Evolutionary conservation across 2,329 filamentous ascomycete species (phyloP), one percentile per base, ranked within the genome.

Genomic region (Clonostachys rhizophaga): DNA sequence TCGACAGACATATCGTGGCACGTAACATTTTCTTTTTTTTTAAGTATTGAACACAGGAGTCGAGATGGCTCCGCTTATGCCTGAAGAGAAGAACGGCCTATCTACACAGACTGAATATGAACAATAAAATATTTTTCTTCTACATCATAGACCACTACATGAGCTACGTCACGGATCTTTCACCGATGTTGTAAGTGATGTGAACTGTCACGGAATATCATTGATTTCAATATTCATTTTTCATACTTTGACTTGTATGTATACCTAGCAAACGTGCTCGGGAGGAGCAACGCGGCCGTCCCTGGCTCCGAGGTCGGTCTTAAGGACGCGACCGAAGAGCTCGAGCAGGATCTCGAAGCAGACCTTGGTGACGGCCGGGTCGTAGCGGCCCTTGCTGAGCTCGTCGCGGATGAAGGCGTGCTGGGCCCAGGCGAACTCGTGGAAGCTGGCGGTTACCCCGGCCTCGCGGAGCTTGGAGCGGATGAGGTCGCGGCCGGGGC

Each of bases 321-420:
- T 89, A 61, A 96, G 68, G 1, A 81, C 83, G 18, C 91, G 75
- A 1, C 81, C 84, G 67, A 96, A 96, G 50, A 96, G 60, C 71
- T 96, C 91, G 14, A 94, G 74, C 57, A 96, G 68, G 65, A 96
- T 86, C 74, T 95, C 89, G 62, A 95, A 96, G 70, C 91, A 96
- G 35, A 92, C 80, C 61, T 91, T 92, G 5, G 84, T 83, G 48
- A 96, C 77, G 17, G 88, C 89, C 1, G 91, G 89, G 63, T 96
- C 91, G 60, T 96, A 96, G 24, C 91, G 78, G n/a, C 91, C 91
- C 70, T 96, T 96, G 66, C 87, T 91, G 49, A 94, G 73, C 71
- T 96, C 91, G 60, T 96, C 91, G 16, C 91, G 79, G 63, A 96
- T 95, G 62, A 96, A 96, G 6, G 91, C 91, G 71, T 95, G 91